Evolutionary conservation across 495 filamentous ascomycete genomes (phyloP), one percentile per base, ranked within the genome.

Genomic region (Hyphodiscus hymeniophilus): DNA sequence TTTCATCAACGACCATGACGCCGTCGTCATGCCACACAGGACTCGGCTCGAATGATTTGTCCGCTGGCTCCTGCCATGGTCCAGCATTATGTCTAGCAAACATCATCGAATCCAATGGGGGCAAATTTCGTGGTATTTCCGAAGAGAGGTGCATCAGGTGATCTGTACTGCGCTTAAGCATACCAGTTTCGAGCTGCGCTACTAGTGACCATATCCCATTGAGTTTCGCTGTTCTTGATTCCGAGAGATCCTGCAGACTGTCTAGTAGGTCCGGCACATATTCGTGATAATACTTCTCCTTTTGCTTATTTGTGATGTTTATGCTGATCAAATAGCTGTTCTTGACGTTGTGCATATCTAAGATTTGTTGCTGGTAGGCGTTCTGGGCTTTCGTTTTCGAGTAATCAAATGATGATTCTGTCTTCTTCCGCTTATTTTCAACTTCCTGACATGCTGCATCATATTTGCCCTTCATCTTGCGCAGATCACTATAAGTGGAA

Each of bases 281-380:
- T 72, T 96, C 89, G 61, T 97, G 80, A 57, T 89, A 99, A 67
- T 96, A 96, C 61, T 81, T 88, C 63, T 94, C 87, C 68, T 96
- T 97, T 58, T 94, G 81, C 63, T 87, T 90, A 66, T 99, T 99
- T 31, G 91, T 89, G 35, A 95, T 85, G 60, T 91, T 92, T 69
- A 99, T 94, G 45, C 78, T 77, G 53, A 99, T 91, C 31, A 99
- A 69, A 58, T 99, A 99, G 1, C 87, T 89, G 59, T 97, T 99
- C 84, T 99, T 99, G 59, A 86, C 78, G 61, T 97, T 97, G 64
- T 87, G 82, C 94, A 97, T 97, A 45, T 97, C 91, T 33, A 80
- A 59, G 32, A 90, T 69, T 63, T 97, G 90, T 58, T 92, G 86
- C 57, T 94, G 87, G 62, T 92, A 97, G 15, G 84, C 79, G 56